Conservation (phyloP, 176 grass and related monocot genomes). For the Poa pratensis region DNA sequence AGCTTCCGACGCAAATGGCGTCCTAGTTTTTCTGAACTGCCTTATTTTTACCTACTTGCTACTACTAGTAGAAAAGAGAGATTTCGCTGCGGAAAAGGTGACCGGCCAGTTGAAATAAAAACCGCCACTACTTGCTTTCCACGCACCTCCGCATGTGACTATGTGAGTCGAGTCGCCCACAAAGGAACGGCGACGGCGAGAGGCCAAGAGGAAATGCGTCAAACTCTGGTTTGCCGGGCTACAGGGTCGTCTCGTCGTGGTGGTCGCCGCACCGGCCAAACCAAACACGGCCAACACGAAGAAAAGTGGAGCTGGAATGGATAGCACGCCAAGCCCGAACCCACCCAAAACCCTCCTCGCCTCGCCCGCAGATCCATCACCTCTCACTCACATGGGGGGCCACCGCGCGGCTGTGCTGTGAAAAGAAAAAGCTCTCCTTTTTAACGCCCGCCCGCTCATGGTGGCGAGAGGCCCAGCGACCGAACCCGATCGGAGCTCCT, state of each 20-base stretch:
- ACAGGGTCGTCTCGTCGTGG: neutral
- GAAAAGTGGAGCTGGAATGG: neutral
- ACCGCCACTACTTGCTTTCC: neutral
- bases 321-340: neutral
- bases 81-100: neutral
- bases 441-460: slow-evolving; percentile 24
- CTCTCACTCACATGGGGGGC: neutral
- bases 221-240: neutral
- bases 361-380: neutral
- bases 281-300: neutral
- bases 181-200: neutral
- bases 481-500: neutral
- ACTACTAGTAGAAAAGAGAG: neutral
- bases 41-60: neutral
- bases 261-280: slow-evolving; percentile 14
- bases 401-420: neutral
- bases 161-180: neutral
- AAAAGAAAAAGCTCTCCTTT: neutral
- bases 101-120: neutral
- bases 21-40: too few relatives aligned
- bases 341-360: neutral
- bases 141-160: neutral
- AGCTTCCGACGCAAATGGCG: neutral
- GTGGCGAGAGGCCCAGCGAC: neutral
- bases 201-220: neutral